Evolutionary conservation across 495 filamentous ascomycete species (phyloP).

Genomic region (Tuber magnatum): DNA sequence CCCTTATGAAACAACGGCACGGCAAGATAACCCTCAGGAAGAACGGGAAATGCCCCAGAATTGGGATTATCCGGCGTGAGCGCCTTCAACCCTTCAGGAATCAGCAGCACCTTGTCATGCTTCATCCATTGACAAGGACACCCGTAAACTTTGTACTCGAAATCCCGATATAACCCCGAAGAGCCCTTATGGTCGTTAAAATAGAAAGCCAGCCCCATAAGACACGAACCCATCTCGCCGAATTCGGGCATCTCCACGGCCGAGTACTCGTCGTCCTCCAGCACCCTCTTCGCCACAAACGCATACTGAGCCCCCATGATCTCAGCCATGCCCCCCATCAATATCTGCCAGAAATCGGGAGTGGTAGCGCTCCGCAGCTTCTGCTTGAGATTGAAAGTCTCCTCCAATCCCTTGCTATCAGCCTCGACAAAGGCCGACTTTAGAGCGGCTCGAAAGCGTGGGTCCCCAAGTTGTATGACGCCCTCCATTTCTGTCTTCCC

Average conservation of each 20-base stretch:
- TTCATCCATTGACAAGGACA: constrained; percentile 63
- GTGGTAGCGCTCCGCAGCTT: constrained; percentile 49
- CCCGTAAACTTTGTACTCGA: constrained; percentile 59
- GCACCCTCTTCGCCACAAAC: constrained; percentile 62
- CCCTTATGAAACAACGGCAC: constrained; percentile 64
- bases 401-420: constrained; percentile 58
- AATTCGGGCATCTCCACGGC: constrained; percentile 55
- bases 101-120: constrained; percentile 66
- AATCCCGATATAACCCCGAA: constrained; percentile 52
- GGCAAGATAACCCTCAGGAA: constrained; percentile 63
- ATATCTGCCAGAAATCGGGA: constrained; percentile 59
- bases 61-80: constrained; percentile 58
- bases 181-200: constrained; percentile 57
- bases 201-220: constrained; percentile 63
- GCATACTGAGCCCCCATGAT: constrained; percentile 62
- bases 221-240: constrained; percentile 54
- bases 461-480: constrained; percentile 34
- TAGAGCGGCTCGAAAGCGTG: constrained; percentile 38
- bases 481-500: constrained; percentile 24
- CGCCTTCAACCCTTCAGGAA: constrained; percentile 56
- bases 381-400: constrained; percentile 57
- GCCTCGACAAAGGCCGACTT: constrained; percentile 47
- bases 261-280: constrained; percentile 53
- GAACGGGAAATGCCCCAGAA: constrained; percentile 49
- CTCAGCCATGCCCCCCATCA: constrained; percentile 60